Percentiles rank a stretch among this genome's conserved stretches.
phyloP scores from a whole-genome alignment of 768 basidiomycete species.

The Candolleomyces efflorescens region DNA sequence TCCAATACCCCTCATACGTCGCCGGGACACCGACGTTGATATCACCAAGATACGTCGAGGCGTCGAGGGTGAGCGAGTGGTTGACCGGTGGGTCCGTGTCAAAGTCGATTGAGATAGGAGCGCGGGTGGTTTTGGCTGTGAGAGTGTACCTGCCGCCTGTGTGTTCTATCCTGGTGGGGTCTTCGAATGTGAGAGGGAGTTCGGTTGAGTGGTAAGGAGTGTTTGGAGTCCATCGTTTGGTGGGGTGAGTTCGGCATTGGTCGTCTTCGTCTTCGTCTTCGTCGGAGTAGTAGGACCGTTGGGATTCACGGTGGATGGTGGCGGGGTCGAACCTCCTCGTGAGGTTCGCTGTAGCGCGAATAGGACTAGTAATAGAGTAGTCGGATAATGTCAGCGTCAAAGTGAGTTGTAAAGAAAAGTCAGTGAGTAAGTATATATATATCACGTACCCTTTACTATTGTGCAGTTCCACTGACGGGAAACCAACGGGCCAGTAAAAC shows the following conservation, averaged over 20 bases:
- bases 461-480: neutral
- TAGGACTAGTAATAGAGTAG: no score
- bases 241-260: no score
- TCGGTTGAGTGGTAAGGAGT: no score
- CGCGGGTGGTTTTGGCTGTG: neutral
- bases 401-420: no score
- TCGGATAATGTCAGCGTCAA: neutral
- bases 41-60: neutral
- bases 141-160: neutral
- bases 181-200: no score
- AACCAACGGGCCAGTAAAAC: neutral
- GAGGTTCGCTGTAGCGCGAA: neutral
- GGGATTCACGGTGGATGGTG: no score
- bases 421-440: no score
- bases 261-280: neutral
- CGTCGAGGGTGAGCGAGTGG: neutral
- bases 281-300: no score
- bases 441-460: neutral
- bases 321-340: neutral
- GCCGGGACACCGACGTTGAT: neutral
- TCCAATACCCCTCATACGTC: neutral
- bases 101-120: neutral
- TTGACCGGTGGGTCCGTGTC: neutral
- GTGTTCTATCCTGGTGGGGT: no score
- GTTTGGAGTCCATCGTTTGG: no score